Evolutionary conservation across 2,329 filamentous ascomycete genomes (phyloP), one percentile per base, ranked within the genome.

Genomic region (Phialophora chinensis): DNA sequence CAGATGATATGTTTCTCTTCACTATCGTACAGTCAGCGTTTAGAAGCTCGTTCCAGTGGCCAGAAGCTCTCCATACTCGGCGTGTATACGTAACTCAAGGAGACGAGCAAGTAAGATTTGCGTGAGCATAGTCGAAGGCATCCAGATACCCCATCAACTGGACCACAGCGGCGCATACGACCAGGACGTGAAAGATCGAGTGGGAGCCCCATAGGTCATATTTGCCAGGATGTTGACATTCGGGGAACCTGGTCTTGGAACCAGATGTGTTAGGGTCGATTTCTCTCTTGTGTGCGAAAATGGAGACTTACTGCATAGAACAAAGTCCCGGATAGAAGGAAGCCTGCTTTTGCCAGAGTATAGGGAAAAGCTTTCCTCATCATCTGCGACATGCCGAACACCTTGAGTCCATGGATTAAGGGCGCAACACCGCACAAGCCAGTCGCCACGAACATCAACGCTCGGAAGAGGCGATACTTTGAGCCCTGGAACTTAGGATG

Each of bases 321-420:
- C 42, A 54, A 70, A 67, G 73, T 70, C 61, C 73, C 71, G 63
- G 65, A 66, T 69, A 74, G 64, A 69, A 73, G 70, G 57, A 66
- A 73, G 66, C 65, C 71, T 70, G 68, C 70, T 61, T 61, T 61
- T 65, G 57, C 67, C 61, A 69, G 29, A 69, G 67, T 68, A 56
- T 69, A 73, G 60, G 63, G 68, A 60, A 73, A 68, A 66, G 67
- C 69, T 69, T 73, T 69, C 62, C 62, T 72, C 64, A 70, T 73
- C 72, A 75, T 75, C 65, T 73, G 72, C 35, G 64, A 64, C 31
- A 74, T 64, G 49, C 73, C 73, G 67, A 74, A 76, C 49, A 75
- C 59, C 33, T 57, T 70, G 56, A 74, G 60, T 60, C 73, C 74
- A 69, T 76, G 73, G 35, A 72, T 67, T 25, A 75, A 64, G 14